Percentiles rank a stretch among this genome's conserved stretches.
These are phyloP conservation scores for Wallacemonas collosoma DNA, from an alignment of 208 protist species.

Conservation along the genomic window DNA sequence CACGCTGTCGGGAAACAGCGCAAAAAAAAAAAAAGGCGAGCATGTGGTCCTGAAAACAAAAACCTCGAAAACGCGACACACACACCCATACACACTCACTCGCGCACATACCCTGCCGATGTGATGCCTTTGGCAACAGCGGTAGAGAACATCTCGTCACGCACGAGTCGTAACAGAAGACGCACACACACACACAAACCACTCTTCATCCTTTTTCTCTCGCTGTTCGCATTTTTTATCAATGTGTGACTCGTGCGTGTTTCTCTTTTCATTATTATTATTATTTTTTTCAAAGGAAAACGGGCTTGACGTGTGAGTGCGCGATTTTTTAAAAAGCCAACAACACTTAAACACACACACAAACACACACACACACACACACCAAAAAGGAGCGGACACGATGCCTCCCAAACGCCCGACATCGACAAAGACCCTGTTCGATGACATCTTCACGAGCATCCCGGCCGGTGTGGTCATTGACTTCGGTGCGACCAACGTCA, in stretches of 20 bases:
- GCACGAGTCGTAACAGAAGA: too few relatives aligned
- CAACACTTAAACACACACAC: not conserved
- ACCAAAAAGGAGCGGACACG: not conserved
- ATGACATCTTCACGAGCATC: conserved; percentile 67
- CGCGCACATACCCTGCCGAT: too few relatives aligned
- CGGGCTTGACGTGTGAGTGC: too few relatives aligned
- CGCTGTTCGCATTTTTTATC: not conserved
- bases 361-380: conserved; percentile 18
- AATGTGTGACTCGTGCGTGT: not conserved
- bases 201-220: conserved; percentile 5
- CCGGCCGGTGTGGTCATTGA: conserved; percentile 62
- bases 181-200: conserved; percentile 13
- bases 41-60: too few relatives aligned
- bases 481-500: conserved; percentile 47
- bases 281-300: too few relatives aligned
- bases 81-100: too few relatives aligned
- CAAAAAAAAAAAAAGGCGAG: too few relatives aligned
- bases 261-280: not conserved
- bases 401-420: conserved; percentile 45
- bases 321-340: not conserved
- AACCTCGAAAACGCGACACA: too few relatives aligned
- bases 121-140: too few relatives aligned
- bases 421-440: conserved; percentile 70
- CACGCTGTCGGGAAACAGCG: too few relatives aligned
- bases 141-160: too few relatives aligned